Base-by-base conservation (phyloP, 768 basidiomycete genomes). In the Auricularia auricula-judae region DNA sequence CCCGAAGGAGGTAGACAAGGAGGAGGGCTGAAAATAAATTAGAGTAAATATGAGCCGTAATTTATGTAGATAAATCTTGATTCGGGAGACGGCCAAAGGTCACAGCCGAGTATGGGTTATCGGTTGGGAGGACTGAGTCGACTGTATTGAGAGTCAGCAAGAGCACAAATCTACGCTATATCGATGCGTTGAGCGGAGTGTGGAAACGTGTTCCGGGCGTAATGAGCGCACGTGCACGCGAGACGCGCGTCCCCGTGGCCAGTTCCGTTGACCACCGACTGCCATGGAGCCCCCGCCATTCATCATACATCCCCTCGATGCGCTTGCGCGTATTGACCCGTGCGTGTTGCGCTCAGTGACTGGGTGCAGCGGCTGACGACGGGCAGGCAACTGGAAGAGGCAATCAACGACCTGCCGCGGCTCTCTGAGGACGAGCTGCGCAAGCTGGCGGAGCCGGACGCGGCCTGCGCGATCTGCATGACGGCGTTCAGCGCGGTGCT, bases 381-480 rank as follows among this genome's bases (percentile, higher is more conserved):
- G 10, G 42, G 10, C 58, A 68, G 67, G 62, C 65, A 64, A 35
- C 61, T 66, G 36, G 65, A 77, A 65, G 72, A 74, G n/a, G 69
- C 86, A 62, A 70, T 84, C 29, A 68, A 73, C 3, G 72, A 67
- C 18, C 78, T 88, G 8, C 84, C 85, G 10, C 76, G 74, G 62
- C 67, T 86, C 36, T 78, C 78, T 1, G 85, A 86, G 68, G 72
- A 75, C 10, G 78, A 86, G 54, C 65, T 88, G 12, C 70, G 73
- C 33, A 73, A 75, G 36, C 73, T 80, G 8, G 82, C 81, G 3
- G 78, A 83, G 61, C 75, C 75, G 71, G 91, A 91, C 67, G 82
- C 85, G 5, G 72, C 79, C 18, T 93, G 91, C 70, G 82, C 90
- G 11, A 88, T 93, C 68, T 93, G 91, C 72, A 80, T 87, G 67